Percentiles rank a stretch among this genome's conserved stretches.
Evolutionary conservation across 768 basidiomycete genomes (phyloP).

Genomic region (Vararia minispora): DNA sequence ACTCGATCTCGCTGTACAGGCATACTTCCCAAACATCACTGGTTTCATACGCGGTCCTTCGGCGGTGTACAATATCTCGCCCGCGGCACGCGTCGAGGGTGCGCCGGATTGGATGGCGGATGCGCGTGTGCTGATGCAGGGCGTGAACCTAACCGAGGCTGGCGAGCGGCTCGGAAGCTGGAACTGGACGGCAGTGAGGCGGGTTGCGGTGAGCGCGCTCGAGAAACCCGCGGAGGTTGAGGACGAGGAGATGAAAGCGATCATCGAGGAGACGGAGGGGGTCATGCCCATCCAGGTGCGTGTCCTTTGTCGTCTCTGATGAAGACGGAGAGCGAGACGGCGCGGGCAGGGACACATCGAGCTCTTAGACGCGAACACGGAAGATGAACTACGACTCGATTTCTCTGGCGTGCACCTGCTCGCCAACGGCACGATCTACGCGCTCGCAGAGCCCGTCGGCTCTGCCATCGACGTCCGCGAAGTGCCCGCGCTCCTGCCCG

Average conservation of each 20-base stretch:
- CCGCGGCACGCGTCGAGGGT: constrained; percentile 25
- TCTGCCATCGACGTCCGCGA: constrained; percentile 21
- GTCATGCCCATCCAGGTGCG: no score
- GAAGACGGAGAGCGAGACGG: constrained; percentile 29
- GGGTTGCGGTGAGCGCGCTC: constrained; percentile 52
- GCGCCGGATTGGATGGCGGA: constrained; percentile 44
- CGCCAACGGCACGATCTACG: constrained; percentile 66
- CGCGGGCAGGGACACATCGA: constrained; percentile 56
- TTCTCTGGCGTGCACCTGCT: constrained; percentile 73
- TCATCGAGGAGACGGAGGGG: constrained; percentile 36
- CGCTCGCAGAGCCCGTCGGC: constrained; percentile 56
- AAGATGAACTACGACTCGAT: constrained; percentile 54
- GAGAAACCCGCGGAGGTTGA: constrained; percentile 37
- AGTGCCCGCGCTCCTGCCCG: constrained; percentile 8
- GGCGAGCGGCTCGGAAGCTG: constrained; percentile 40
- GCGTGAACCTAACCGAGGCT: constrained; percentile 39
- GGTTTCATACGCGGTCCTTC: constrained; percentile 65
- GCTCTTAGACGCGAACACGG: constrained; percentile 37
- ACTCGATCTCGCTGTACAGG: constrained; percentile 34
- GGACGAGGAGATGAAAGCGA: constrained; percentile 22
- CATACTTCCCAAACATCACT: constrained; percentile 69
- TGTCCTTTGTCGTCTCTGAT: no score
- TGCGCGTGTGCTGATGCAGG: constrained; percentile 29
- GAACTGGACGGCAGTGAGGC: constrained; percentile 61
- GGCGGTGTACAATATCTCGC: constrained; percentile 53